These are phyloP conservation scores for Diversispora epigaea DNA, from an alignment of 192 early-diverging fungal species.

Conservation along the genomic window DNA sequence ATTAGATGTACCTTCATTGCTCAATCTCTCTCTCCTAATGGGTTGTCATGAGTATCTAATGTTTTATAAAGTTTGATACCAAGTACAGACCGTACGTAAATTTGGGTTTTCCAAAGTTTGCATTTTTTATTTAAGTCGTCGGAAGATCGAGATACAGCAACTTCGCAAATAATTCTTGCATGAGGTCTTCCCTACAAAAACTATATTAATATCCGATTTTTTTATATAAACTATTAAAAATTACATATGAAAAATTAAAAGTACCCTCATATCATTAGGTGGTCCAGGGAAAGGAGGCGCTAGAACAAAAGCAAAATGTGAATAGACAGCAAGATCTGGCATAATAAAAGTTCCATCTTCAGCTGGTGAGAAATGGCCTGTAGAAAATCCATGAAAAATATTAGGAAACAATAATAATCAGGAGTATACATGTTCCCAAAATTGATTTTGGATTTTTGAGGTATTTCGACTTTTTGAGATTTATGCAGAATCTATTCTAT, in stretches of 20 bases:
- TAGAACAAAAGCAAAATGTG: conserved; percentile 6
- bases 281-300: conserved; percentile 4
- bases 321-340: conserved; percentile 14
- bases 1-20: conserved; percentile 21
- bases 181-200: conserved; percentile 26
- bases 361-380: conserved; percentile 6
- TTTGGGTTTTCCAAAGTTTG: not conserved
- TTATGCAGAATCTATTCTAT: too few relatives aligned
- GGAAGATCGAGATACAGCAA: not conserved
- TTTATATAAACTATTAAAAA: not conserved
- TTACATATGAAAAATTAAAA: conserved; percentile 22
- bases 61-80: conserved; percentile 20
- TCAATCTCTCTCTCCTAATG: conserved; percentile 7
- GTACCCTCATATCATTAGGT: conserved; percentile 14
- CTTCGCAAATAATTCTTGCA: conserved; percentile 12
- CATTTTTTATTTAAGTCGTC: not conserved
- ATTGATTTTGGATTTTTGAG: too few relatives aligned
- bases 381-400: conserved; percentile 2
- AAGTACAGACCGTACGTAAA: conserved; percentile 21
- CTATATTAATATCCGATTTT: conserved; percentile 12
- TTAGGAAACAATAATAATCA: not conserved
- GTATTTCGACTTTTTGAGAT: too few relatives aligned
- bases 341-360: conserved; percentile 12
- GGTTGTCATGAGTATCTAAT: not conserved
- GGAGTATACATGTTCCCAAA: too few relatives aligned